Base-by-base conservation (phyloP, 2,329 filamentous ascomycete genomes). In the Akanthomyces dipterigenus region DNA sequence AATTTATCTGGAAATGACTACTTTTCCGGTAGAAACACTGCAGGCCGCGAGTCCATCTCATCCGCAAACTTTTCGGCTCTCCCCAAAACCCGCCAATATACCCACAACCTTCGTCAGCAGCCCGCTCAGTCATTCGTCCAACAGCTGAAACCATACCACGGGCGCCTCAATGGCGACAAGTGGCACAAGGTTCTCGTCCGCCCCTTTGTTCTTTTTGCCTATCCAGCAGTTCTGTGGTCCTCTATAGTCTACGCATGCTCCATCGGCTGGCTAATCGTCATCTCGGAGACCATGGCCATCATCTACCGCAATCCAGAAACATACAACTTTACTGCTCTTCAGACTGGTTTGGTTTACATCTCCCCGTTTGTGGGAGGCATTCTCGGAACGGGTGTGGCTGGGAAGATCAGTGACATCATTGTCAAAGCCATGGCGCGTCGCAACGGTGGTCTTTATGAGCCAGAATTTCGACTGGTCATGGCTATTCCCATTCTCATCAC, bases 381-480 rank as follows among this genome's bases (percentile, higher is more conserved):
- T 5, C 80, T 97, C 0, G 93, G 93, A n/a, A 96, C 93, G 0
- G 92, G 88, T 0, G 90, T 97, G 0, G 93, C 93, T 0, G 95
- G 93, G 45, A 91, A 89, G 70, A 82, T 96, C 14, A 95, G 90
- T 3, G 95, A 98, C 69, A 69, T 93, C 2, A 86, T 98, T 53
- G 92, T 96, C 6, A 86, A 86, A 57, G 88, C 79, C 62, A 91
- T 98, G 88, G 83, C 91, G 2, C 83, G 87, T 40, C 86, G 87
- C 31, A 98, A 98, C 67, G 91, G 90, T n/a, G 93, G 93, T 2
- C 79, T 98, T 3, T 98, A 97, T 72, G 93, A 98, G 73, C 93
- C 93, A 1, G 93, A 98, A 73, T 98, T 96, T 70, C 85, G 93
- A 7, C 82, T 96, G 0, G 82, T 96, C 48, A 96, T 98, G 93